A percentile compares a stretch with the other conserved stretches of the same genome.
Evolutionary conservation across 148 eudicot genomes (phyloP).

Genomic region (Oxyria digyna): DNA sequence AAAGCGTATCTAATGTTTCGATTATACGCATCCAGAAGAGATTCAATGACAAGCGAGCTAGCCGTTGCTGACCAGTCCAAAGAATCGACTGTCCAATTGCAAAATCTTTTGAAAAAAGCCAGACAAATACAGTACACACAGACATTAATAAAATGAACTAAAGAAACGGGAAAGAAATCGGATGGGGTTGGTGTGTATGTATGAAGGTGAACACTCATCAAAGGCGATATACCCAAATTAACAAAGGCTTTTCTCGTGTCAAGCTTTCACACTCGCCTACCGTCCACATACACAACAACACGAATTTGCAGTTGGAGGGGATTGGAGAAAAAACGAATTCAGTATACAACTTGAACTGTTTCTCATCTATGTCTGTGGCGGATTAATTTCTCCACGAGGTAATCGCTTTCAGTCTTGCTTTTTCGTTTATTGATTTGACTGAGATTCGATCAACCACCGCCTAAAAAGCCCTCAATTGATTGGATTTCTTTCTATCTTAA

Average conservation of each 20-base stretch:
- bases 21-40: neutral
- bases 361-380: conserved; percentile 21
- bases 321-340: neutral
- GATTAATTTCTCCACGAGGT: conserved; percentile 17
- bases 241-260: neutral
- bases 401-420: neutral
- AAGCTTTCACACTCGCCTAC: neutral
- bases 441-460: neutral
- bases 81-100: neutral
- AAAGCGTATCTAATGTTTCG: neutral
- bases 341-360: conserved; percentile 9
- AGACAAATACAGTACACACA: neutral
- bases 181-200: neutral
- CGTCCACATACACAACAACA: neutral
- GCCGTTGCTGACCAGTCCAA: conserved; percentile 9
- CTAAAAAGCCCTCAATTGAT: neutral
- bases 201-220: neutral
- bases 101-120: neutral
- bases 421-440: conserved; percentile 8
- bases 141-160: neutral
- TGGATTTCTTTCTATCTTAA: conserved; percentile 3
- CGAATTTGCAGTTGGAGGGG: neutral
- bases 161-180: neutral
- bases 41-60: neutral
- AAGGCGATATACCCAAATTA: neutral